Base-by-base conservation (phyloP, 148 eudicot genomes). In the Fagopyrum homotropicum region DNA sequence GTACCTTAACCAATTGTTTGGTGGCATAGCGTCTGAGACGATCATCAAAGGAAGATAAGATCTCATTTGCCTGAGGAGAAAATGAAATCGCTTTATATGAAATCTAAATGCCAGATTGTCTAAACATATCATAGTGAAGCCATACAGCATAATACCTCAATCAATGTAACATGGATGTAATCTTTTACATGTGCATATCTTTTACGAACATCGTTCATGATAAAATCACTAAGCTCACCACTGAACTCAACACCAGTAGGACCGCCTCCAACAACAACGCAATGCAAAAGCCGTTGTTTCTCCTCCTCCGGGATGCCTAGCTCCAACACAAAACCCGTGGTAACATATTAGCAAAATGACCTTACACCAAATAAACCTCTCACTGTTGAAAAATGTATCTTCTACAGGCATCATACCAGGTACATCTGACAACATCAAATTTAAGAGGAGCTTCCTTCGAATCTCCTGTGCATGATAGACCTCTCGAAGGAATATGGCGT, bases 171-270 rank as follows among this genome's bases (percentile, higher is more conserved):
- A 69, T 81, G 91, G 54, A 96, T 89, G 77, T 89, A 89, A 81
- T 96, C 88, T 83, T 96, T 92, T 73, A 96, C 97, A 73, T 92
- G 97, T 4, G 89, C 75, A 79, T 96, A 96, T 88, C 86, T 89
- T 82, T 90, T 85, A 75, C 78, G 89, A 73, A 92, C 98, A 89
- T 96, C 99, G 73, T 59, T 92, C 85, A 81, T 80, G 48, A 96
- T 92, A 76, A 96, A 96, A 85, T 96, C 99, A 79, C 98, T 92
- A 48, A 96, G 95, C 80, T 96, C 99, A 43, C 98, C 98, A 57
- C 98, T 92, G 72, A 96, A 92, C 85, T 95, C 99, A 72, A 95
- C 99, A 59, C 99, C 99, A 4, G 99, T 92, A 1, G 99, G 99
- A 77, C 99, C 97, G 70, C 99, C 99, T 52, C 99, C 99, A 72